Evolutionary conservation across 495 filamentous ascomycete genomes (phyloP), one percentile per base, ranked within the genome.

Genomic region (Filosporella fistucella): DNA sequence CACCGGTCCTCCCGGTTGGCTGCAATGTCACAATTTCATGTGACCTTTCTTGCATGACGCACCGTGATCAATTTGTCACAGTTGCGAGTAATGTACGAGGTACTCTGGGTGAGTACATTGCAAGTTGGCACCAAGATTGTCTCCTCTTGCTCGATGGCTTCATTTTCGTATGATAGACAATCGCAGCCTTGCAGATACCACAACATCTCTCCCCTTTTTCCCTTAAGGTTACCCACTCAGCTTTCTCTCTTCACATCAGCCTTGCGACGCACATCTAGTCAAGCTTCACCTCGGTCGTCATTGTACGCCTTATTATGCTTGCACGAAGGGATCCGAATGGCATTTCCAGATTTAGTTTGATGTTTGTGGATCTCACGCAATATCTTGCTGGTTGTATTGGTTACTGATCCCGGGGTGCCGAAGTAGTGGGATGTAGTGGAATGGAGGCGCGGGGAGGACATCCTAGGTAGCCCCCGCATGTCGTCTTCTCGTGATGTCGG

Each of bases 151-250:
- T 17, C n/a, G 7, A 12, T 35, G 4, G n/a, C 7, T 35, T 35
- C n/a, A 7, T 12, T n/a, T 8, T 17, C n/a, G n/a, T n/a, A n/a
- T n/a, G n/a, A n/a, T 35, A 12, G 33, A 35, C 13, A 35, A 16
- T 38, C 9, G 20, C 35, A 38, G 35, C 46, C 46, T 49, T 49
- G 46, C 46, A 49, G 29, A n/a, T n/a, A n/a, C n/a, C n/a, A n/a
- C n/a, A n/a, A 34, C 7, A 13, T 20, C 16, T 34, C n/a, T 1
- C 22, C 12, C n/a, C n/a, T 30, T 13, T 9, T 9, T 3, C 6
- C 16, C 10, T 14, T 38, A 12, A 16, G 16, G 12, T 23, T 16
- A 30, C 26, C 48, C 48, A 51, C 20, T 43, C 16, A 42, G 14
- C 26, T 12, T 3, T 17, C n/a, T 10, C 38, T 35, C 22, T 33